Evolutionary conservation across 208 protist species (phyloP).

Genomic region (Leishmania amazonensis): DNA sequence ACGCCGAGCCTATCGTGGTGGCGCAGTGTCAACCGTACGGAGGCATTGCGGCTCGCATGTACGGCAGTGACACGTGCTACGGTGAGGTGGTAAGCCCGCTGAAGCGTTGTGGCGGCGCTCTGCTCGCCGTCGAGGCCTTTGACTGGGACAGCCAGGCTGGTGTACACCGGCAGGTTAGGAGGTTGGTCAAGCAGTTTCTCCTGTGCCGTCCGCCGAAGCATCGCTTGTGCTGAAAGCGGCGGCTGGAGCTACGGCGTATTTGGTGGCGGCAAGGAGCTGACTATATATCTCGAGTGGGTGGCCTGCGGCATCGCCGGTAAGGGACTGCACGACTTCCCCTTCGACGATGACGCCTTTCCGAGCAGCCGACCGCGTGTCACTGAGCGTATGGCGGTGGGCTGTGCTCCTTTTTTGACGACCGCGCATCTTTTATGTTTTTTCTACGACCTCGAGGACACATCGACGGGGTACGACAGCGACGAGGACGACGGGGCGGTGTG

Average conservation of each 20-base stretch:
- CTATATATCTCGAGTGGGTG: slow-evolving; percentile 62
- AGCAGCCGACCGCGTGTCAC: not conserved
- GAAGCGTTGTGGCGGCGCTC: slow-evolving; percentile 12
- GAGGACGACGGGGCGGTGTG: not conserved
- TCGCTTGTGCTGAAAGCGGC: slow-evolving; percentile 39
- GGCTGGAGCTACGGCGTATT: slow-evolving; percentile 85
- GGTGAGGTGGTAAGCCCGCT: slow-evolving; percentile 12
- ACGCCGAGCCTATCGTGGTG: slow-evolving; percentile 52
- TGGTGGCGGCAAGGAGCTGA: slow-evolving; percentile 67
- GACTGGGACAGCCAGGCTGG: slow-evolving; percentile 16
- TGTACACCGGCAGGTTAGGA: slow-evolving; percentile 27
- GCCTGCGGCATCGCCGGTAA: slow-evolving; percentile 40
- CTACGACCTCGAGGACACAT: slow-evolving; percentile 10
- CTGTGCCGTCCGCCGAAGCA: not conserved
- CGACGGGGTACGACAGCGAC: not conserved
- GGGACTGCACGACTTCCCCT: slow-evolving; percentile 48
- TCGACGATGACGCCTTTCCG: slow-evolving; percentile 22
- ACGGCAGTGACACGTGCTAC: slow-evolving; percentile 38
- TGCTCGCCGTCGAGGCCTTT: slow-evolving; percentile 36
- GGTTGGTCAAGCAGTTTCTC: slow-evolving; percentile 26
- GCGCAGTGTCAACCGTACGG: slow-evolving; percentile 34
- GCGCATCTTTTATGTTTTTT: slow-evolving; percentile 11
- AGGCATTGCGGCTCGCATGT: slow-evolving; percentile 33
- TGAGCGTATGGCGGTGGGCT: not conserved
- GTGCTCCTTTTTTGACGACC: slow-evolving; percentile 5